Percentiles rank a stretch among this genome's conserved stretches.
These are phyloP conservation scores for Aspergillus awamori DNA, from an alignment of 2,329 filamentous ascomycete species.

Conservation along the genomic window DNA sequence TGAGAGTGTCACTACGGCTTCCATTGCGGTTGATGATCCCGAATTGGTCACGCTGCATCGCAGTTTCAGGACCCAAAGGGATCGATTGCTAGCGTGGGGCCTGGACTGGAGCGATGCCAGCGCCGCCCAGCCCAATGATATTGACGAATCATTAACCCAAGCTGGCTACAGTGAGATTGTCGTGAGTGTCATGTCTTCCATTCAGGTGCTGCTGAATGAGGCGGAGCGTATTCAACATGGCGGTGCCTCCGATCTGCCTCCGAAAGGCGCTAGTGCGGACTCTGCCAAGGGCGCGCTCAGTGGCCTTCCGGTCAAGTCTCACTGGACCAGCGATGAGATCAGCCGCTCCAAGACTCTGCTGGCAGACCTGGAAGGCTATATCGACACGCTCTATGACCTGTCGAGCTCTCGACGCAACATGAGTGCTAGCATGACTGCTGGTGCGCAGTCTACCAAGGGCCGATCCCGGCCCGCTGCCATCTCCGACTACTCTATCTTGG, in stretches of 20 bases:
- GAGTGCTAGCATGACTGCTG: slow-evolving; percentile 40
- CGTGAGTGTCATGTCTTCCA: slow-evolving; percentile 65
- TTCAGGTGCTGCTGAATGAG: slow-evolving; percentile 64
- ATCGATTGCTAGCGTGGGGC: slow-evolving; percentile 66
- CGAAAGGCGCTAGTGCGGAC: slow-evolving; percentile 39
- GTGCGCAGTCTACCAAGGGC: slow-evolving; percentile 28
- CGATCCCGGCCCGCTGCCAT: slow-evolving; percentile 27
- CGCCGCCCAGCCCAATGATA: slow-evolving; percentile 59
- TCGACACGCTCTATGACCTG: slow-evolving; percentile 67
- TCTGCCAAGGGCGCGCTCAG: slow-evolving; percentile 35
- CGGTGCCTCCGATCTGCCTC: slow-evolving; percentile 42
- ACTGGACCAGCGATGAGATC: slow-evolving; percentile 56
- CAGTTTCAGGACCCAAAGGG: slow-evolving; percentile 65
- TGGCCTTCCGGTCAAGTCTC: slow-evolving; percentile 40
- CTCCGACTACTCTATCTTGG: slow-evolving; percentile 27
- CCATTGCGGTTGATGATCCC: slow-evolving; percentile 52
- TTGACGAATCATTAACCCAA: slow-evolving; percentile 64
- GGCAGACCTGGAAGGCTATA: slow-evolving; percentile 62
- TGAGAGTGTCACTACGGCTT: slow-evolving; percentile 56
- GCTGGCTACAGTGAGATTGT: slow-evolving; percentile 67
- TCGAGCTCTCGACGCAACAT: slow-evolving; percentile 58
- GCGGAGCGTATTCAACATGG: slow-evolving; percentile 60
- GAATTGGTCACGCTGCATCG: slow-evolving; percentile 61
- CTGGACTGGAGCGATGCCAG: slow-evolving; percentile 67
- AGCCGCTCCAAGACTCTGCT: slow-evolving; percentile 61